phyloP scores from a whole-genome alignment of 2,329 filamentous ascomycete genomes.

The Bipolaris sorokiniana region DNA sequence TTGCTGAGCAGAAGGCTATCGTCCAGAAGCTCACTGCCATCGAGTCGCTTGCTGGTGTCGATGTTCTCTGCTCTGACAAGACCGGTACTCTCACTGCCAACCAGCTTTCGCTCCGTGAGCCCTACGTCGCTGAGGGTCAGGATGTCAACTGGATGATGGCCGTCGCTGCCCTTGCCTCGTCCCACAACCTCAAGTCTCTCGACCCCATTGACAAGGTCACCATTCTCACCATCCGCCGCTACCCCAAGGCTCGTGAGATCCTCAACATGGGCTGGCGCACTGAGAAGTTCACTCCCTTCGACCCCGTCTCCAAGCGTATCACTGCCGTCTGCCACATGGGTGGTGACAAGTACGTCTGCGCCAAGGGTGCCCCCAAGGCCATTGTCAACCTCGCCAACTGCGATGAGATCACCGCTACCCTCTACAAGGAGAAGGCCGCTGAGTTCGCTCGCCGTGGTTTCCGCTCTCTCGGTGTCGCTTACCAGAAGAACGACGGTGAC shows the following conservation, averaged over 20 bases:
- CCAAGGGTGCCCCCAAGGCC: conserved; percentile 79
- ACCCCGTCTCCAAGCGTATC: conserved; percentile 81
- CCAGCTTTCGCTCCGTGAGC: conserved; percentile 77
- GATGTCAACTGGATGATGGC: conserved; percentile 88
- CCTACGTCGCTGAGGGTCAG: conserved; percentile 76
- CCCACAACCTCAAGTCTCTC: conserved; percentile 78
- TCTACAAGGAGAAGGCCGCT: conserved; percentile 74
- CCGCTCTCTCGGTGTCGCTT: conserved; percentile 78
- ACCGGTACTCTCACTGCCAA: conserved; percentile 78
- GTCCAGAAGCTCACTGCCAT: conserved; percentile 82
- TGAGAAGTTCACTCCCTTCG: conserved; percentile 78
- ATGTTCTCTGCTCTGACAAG: conserved; percentile 82
- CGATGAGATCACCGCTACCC: conserved; percentile 66
- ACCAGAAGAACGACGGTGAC: conserved; percentile 76
- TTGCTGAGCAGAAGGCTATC: conserved; percentile 78
- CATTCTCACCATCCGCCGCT: conserved; percentile 75
- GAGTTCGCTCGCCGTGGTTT: conserved; percentile 82
- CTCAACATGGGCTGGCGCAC: conserved; percentile 76
- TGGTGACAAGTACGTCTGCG: conserved; percentile 73
- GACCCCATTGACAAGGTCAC: conserved; percentile 83
- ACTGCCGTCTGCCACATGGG: conserved; percentile 72
- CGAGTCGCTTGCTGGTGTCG: conserved; percentile 69
- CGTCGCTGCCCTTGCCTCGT: conserved; percentile 76
- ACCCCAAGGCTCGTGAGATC: conserved; percentile 79
- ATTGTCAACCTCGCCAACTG: conserved; percentile 73